Percentiles rank a stretch among this genome's conserved stretches.
phyloP scores from a whole-genome alignment of 1,284 basidiomycete species.

The Inonotus obliquus region DNA sequence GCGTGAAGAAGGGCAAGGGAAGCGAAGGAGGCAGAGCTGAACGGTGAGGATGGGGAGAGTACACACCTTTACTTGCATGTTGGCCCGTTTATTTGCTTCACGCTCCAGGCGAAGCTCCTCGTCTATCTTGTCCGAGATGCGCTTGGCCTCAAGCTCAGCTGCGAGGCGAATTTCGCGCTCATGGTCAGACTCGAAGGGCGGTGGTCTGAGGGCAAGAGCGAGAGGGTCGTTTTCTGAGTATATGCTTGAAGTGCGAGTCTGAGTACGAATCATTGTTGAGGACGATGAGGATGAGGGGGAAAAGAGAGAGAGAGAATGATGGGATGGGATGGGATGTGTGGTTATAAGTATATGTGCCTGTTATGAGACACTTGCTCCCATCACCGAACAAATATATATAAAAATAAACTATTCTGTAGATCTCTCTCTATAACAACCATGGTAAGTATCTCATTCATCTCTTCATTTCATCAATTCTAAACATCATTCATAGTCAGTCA shows the following conservation, averaged over 20 bases:
- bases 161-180: conserved; percentile 56
- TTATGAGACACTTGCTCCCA: not conserved
- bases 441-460: not conserved
- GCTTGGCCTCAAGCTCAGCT: conserved; percentile 66
- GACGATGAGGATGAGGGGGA: conserved; percentile 16
- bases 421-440: not conserved
- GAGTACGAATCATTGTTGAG: conserved; percentile 47
- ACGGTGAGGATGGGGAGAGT: not conserved
- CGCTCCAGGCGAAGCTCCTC: conserved; percentile 68
- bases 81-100: conserved; percentile 55
- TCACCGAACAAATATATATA: not conserved
- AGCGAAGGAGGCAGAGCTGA: not conserved
- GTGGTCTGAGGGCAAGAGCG: conserved; percentile 59
- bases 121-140: conserved; percentile 73
- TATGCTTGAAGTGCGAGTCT: conserved; percentile 32
- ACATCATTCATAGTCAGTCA: conserved; percentile 68
- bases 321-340: conserved; percentile 24
- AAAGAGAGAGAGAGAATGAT: conserved; percentile 24
- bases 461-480: not conserved
- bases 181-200: conserved; percentile 57
- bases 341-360: not conserved
- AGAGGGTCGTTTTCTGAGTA: conserved; percentile 74
- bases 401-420: not conserved
- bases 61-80: conserved; percentile 69
- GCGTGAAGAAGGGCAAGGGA: not conserved